Conservation (phyloP, 257 asterid genomes). For the Asclepias syriaca region DNA sequence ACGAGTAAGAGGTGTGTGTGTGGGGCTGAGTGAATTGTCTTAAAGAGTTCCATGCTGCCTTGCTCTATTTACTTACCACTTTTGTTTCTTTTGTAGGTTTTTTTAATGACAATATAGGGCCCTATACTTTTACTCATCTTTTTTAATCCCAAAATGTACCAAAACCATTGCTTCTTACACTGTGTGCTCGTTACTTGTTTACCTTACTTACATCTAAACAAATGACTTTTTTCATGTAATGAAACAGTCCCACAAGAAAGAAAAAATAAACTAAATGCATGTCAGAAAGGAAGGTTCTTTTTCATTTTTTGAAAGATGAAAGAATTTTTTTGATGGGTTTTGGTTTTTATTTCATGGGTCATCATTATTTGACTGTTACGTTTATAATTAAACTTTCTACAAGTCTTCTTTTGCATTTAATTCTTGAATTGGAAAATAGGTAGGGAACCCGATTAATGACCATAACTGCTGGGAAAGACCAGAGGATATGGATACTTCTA, state of each 20-base stretch:
- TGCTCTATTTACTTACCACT: neutral
- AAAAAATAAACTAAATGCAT: neutral
- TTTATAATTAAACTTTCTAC: too few species aligned
- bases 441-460: conserved; percentile 84
- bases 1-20: conserved; percentile 1
- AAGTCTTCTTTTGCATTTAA: neutral
- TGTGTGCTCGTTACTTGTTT: neutral
- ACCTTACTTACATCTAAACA: neutral
- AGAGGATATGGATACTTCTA: conserved; percentile 93
- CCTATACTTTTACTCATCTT: neutral
- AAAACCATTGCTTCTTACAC: neutral
- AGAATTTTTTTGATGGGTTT: too few species aligned
- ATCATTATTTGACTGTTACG: too few species aligned
- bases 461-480: conserved; percentile 99
- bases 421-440: conserved; percentile 33
- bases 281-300: too few species aligned
- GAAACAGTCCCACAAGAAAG: neutral
- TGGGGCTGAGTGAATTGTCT: conserved; percentile 4
- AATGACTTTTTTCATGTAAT: neutral
- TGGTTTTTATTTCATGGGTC: too few species aligned
- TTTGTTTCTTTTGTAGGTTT: conserved; percentile 4
- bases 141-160: neutral
- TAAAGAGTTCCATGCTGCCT: too few species aligned
- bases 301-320: too few species aligned
- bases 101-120: neutral